phyloP scores from a whole-genome alignment of 371 early-diverging fungal species.

The Actinomortierella ambigua region DNA sequence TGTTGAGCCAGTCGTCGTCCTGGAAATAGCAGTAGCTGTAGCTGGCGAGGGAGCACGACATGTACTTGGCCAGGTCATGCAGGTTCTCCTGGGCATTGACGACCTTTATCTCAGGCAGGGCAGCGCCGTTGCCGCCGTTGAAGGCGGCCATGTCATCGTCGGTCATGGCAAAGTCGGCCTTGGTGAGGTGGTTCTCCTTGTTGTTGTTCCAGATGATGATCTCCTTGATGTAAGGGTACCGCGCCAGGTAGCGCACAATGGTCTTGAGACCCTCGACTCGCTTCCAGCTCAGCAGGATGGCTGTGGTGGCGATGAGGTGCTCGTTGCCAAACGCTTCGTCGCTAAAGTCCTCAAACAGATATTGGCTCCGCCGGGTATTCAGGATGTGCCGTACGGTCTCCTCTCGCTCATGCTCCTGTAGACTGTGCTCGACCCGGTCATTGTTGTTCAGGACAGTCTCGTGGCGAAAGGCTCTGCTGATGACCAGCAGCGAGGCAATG shows the following conservation, averaged over 20 bases:
- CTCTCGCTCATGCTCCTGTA: slow-evolving; percentile 19
- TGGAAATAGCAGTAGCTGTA: slow-evolving; percentile 67
- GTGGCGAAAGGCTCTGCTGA: no score
- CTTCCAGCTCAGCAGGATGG: slow-evolving; percentile 43
- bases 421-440: no score
- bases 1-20: slow-evolving; percentile 61
- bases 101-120: slow-evolving; percentile 48
- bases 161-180: slow-evolving; percentile 32
- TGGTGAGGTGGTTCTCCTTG: slow-evolving; percentile 24
- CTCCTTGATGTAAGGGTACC: slow-evolving; percentile 63
- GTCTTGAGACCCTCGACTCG: slow-evolving; percentile 50
- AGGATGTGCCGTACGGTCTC: slow-evolving; percentile 25
- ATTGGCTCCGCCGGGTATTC: slow-evolving; percentile 20
- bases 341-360: slow-evolving; percentile 35
- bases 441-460: no score
- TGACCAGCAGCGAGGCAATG: no score
- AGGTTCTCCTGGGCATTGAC: slow-evolving; percentile 54
- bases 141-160: no score
- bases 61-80: slow-evolving; percentile 63
- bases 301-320: slow-evolving; percentile 34
- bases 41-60: slow-evolving; percentile 62
- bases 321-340: slow-evolving; percentile 28
- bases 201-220: slow-evolving; percentile 60
- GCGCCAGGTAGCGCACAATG: slow-evolving; percentile 51
- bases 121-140: slow-evolving; percentile 25